These are phyloP conservation scores for Paramecium bursaria DNA, from an alignment of 73 alveolate species.

Conservation along the genomic window DNA sequence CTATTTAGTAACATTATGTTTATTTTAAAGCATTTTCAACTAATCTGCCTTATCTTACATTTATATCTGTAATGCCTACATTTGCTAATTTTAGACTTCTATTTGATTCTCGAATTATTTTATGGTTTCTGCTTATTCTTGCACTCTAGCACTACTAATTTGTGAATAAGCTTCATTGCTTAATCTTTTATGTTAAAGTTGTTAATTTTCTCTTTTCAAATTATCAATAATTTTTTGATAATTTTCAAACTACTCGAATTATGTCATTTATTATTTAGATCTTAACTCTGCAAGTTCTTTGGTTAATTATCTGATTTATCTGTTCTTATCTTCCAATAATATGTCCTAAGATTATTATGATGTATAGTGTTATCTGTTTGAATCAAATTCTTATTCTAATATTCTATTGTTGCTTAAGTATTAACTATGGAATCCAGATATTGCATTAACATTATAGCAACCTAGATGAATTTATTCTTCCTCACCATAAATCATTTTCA, in stretches of 20 bases:
- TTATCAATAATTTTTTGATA: conserved; percentile 39
- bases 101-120: background rate
- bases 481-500: conserved; percentile 45
- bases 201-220: conserved; percentile 8
- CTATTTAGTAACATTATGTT: conserved; percentile 3
- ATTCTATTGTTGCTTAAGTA: conserved; percentile 27
- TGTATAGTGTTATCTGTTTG: conserved; percentile 16
- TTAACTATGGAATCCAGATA: conserved; percentile 41
- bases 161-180: conserved; percentile 41
- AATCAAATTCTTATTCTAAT: conserved; percentile 44
- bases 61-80: background rate
- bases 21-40: background rate
- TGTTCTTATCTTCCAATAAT: conserved; percentile 41
- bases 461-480: conserved; percentile 50
- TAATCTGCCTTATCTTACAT: conserved; percentile 24
- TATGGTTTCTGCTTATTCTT: conserved; percentile 13
- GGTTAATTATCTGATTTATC: conserved; percentile 24
- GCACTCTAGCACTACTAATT: conserved; percentile 45
- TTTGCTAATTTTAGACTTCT: conserved; percentile 4
- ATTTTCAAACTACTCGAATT: conserved; percentile 44
- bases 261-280: conserved; percentile 21
- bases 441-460: conserved; percentile 54
- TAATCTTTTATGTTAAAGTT: conserved; percentile 7
- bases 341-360: conserved; percentile 47
- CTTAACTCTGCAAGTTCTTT: conserved; percentile 51